Base-by-base conservation (phyloP, 2,329 filamentous ascomycete species). In the Dothistroma pini region DNA sequence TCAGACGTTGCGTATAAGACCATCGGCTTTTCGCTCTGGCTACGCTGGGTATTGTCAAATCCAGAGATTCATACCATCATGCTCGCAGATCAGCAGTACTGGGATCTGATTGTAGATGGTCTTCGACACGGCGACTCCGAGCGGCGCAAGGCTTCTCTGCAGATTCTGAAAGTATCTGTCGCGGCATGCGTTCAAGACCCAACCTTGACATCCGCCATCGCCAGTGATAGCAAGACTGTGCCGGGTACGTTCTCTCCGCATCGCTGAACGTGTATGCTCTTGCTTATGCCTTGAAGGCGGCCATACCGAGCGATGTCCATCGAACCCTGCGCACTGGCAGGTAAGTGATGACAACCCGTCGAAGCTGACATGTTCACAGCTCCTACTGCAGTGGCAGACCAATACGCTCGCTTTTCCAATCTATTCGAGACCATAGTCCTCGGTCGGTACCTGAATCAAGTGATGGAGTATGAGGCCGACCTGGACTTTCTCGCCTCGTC, bases 401-500 rank as follows among this genome's bases (percentile, higher is more conserved):
- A 77, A 31, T 81, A 80, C 62, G 72, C 75, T 7, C 75, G 75
- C 34, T 81, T 75, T 58, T 76, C 75, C 48, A 75, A 74, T 4
- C 69, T 81, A 1, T 81, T 79, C 60, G 79, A 81, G 59, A 81
- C 76, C 0, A 76, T 82, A 16, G 75, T 81, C 8, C 72, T 82
- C 21, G 77, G 79, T 44, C 75, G 80, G 25, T 82, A 82, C 62
- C 65, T 78, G 48, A 81, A 81, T 60, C 80, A 82, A 60, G 75
- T 81, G 2, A 68, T 79, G 38, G 79, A 77, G 22, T 79, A 77
- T 55, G 70, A 81, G 32, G 67, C 71, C 19, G 78, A 81, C 56
- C 67, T 82, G 12, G 73, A 76, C 19, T 69, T 68, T 8, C 63
- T 81, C 1, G 70, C 76, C 35, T 74, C 74, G 0, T 54, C 71